Conservation (phyloP, 2,329 filamentous ascomycete species). For the Diaporthe citriasiana region DNA sequence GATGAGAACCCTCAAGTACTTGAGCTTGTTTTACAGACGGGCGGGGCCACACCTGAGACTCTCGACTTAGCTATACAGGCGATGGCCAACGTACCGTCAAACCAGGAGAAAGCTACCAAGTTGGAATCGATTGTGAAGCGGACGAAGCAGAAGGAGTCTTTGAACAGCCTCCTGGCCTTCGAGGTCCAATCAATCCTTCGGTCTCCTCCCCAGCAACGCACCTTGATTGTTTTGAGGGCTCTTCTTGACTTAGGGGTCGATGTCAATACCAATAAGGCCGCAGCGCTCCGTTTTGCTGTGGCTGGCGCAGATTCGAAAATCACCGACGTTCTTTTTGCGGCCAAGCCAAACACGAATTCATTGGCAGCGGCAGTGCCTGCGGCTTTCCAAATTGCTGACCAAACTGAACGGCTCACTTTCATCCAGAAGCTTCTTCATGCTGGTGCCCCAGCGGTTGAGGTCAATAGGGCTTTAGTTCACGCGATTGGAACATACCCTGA, state of each 20-base stretch:
- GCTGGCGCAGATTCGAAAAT: constrained; percentile 60
- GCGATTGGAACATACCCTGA: constrained; percentile 62
- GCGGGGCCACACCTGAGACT: constrained; percentile 60
- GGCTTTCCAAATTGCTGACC: constrained; percentile 64
- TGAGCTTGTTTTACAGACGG: constrained; percentile 61
- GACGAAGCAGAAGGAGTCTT: constrained; percentile 57
- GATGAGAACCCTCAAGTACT: constrained; percentile 64
- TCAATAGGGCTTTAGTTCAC: constrained; percentile 66
- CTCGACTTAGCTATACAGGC: constrained; percentile 59
- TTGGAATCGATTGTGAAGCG: constrained; percentile 62
- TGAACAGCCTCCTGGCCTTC: constrained; percentile 62
- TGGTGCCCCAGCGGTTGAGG: constrained; percentile 62
- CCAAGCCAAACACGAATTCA: constrained; percentile 57
- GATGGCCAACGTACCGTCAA: constrained; percentile 60
- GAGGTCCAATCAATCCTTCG: constrained; percentile 64
- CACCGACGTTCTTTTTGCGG: constrained; percentile 63
- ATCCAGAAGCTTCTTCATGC: constrained; percentile 64
- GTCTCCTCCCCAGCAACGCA: constrained; percentile 54
- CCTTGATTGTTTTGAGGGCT: constrained; percentile 59
- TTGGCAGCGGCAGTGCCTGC: constrained; percentile 66
- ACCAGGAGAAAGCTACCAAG: constrained; percentile 63
- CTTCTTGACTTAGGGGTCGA: constrained; percentile 67
- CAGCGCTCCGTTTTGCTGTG: constrained; percentile 66
- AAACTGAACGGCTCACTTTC: constrained; percentile 65
- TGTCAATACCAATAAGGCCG: constrained; percentile 66